Evolutionary conservation across 805 yeast species (phyloP).

Genomic region (Candida nemodendra): DNA sequence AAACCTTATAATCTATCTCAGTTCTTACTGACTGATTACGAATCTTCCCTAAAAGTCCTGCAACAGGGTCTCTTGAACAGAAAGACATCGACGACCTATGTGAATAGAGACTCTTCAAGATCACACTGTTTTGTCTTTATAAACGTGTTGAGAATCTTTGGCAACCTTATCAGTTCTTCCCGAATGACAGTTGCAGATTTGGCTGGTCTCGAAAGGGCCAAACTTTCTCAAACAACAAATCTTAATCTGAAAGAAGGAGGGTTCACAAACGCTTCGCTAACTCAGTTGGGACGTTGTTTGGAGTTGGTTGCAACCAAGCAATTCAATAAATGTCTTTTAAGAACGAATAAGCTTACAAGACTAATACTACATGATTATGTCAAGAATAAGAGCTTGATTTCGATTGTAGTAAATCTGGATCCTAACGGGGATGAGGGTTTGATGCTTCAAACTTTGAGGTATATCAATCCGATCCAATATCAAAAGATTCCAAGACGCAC

Average conservation of each 20-base stretch:
- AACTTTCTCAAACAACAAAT: constrained; percentile 44
- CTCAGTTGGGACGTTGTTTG: constrained; percentile 50
- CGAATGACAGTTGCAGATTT: constrained; percentile 50
- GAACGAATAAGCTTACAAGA: constrained; percentile 50
- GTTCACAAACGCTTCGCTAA: constrained; percentile 47
- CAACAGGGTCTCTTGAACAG: constrained; percentile 37
- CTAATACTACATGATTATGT: constrained; percentile 46
- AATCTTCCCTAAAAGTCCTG: constrained; percentile 39
- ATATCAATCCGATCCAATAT: constrained; percentile 30
- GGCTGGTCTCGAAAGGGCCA: constrained; percentile 52
- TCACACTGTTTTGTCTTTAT: constrained; percentile 52
- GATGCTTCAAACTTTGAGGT: constrained; percentile 31
- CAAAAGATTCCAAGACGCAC: constrained; percentile 26
- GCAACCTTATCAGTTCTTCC: constrained; percentile 28
- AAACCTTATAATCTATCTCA: constrained; percentile 44
- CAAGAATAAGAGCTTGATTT: constrained; percentile 30
- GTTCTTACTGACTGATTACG: constrained; percentile 34
- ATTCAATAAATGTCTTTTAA: constrained; percentile 41
- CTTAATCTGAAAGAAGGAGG: constrained; percentile 46
- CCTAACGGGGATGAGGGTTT: constrained; percentile 37
- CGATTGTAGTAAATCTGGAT: constrained; percentile 39
- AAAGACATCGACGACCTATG: constrained; percentile 42
- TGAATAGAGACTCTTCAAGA: constrained; percentile 45
- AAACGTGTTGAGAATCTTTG: constrained; percentile 31
- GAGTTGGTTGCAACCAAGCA: constrained; percentile 38